Base-by-base conservation (phyloP, 208 protist species). In the Sergeia podlipaevii region DNA sequence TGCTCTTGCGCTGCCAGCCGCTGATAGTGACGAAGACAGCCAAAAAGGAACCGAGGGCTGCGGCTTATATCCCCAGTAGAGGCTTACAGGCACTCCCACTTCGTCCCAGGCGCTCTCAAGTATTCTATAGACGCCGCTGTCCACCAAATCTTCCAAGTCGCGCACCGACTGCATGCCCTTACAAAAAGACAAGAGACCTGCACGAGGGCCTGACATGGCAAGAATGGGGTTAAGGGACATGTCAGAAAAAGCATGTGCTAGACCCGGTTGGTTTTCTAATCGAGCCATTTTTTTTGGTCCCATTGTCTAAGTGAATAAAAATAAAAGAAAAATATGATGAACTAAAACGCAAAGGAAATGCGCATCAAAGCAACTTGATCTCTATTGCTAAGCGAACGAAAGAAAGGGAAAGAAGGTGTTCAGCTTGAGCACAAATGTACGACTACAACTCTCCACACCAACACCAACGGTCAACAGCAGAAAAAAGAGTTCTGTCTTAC, bases 11-110 rank as follows among this genome's bases (percentile, higher is more conserved):
- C 6, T 18, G 23, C 56, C 26, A 50, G 17, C 36, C 32, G 38
- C n/a, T 20, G 17, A 28, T 44, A 1, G 20, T 11, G 30, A 32
- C 15, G 20, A 50, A 29, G 33, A 46, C 28, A 21, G 41, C 43
- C 20, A 45, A 17, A 5, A 39, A 44, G 57, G 27, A 30, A 42
- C 53, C 53, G 23, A 30, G 67, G 50, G 49, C 61, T 28, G 62
- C 80, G 11, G 66, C 58, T 20, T n/a, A n/a, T n/a, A n/a, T n/a
- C 58, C 37, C 85, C 85, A 93, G 50, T 93, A 93, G 50, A 54
- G 65, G 41, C 76, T 76, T 1, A 74, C 64, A 0, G 85, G 85
- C 7, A 93, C 81, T 2, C 44, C 66, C 17, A 93, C 69, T 1
- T 7, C 37, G 5, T 44, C 51, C 68, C 74, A 86, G 21, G 77